Evolutionary conservation across 164 flowering plant species (phyloP).

Genomic region (Paratinospora sagittata): DNA sequence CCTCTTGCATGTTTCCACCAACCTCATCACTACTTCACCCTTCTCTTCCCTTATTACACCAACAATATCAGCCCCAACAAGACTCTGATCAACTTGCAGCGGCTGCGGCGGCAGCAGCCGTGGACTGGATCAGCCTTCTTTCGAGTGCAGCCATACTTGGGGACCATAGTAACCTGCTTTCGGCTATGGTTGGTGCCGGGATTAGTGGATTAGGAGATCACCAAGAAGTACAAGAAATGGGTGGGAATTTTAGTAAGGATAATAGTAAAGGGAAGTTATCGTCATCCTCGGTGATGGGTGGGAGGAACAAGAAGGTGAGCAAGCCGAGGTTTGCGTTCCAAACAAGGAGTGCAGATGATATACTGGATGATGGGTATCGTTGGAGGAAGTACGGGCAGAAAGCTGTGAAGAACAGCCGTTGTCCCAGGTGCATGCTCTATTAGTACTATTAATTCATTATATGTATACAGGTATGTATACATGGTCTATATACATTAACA

Average conservation of each 20-base stretch:
- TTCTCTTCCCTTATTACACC: slow-evolving; percentile 16
- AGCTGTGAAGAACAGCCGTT: slow-evolving; percentile 58
- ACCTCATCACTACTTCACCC: slow-evolving; percentile 9
- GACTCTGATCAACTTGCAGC: slow-evolving; percentile 11
- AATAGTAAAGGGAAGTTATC: slow-evolving; percentile 10
- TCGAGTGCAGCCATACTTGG: slow-evolving; percentile 14
- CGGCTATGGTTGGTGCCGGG: slow-evolving; percentile 3
- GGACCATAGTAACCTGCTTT: slow-evolving; percentile 9
- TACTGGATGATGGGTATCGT: slow-evolving; percentile 68
- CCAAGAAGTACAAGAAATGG: slow-evolving; percentile 11
- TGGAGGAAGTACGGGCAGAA: slow-evolving; percentile 87
- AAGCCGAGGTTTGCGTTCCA: slow-evolving; percentile 67
- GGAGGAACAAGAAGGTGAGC: slow-evolving; percentile 29
- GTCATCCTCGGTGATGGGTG: background rate
- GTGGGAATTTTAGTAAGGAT: background rate
- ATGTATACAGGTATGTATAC: no score
- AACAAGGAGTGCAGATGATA: slow-evolving; percentile 54
- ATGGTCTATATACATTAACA: no score
- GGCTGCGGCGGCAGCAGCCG: slow-evolving; percentile 14
- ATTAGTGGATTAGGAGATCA: slow-evolving; percentile 6
- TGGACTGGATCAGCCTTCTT: slow-evolving; percentile 39
- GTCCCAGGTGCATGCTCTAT: slow-evolving; percentile 47
- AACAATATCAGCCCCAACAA: slow-evolving; percentile 9
- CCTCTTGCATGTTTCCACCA: slow-evolving; percentile 10
- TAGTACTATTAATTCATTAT: no score